A percentile compares a stretch with the other conserved stretches of the same genome.
Evolutionary conservation across 371 early-diverging fungal genomes (phyloP).

Genomic region (Saksenaea vasiformis): DNA sequence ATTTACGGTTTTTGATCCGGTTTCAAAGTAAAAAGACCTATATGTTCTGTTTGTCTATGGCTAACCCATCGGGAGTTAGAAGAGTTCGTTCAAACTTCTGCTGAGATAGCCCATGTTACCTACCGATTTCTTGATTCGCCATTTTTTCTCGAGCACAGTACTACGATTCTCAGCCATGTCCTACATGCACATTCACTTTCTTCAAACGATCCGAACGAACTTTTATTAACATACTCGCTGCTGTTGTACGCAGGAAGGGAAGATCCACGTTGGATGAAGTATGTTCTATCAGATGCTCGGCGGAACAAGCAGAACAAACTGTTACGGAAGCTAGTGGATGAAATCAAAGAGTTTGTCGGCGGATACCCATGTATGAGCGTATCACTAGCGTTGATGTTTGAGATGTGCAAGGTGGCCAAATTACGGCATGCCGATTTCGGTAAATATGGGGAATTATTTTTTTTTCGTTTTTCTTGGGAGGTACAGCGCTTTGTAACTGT

Average conservation of each 20-base stretch:
- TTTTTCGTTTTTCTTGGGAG: background rate
- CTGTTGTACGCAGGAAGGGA: slow-evolving; percentile 50
- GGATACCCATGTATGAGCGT: slow-evolving; percentile 31
- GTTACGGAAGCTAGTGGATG: slow-evolving; percentile 50
- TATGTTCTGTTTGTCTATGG: background rate
- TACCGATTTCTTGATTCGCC: slow-evolving; percentile 69
- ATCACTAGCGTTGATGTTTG: slow-evolving; percentile 66
- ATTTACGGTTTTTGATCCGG: slow-evolving; percentile 42
- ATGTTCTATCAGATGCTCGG: slow-evolving; percentile 33
- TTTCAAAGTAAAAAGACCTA: slow-evolving; percentile 28
- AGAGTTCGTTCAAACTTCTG: slow-evolving; percentile 48
- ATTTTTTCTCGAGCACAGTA: slow-evolving; percentile 61
- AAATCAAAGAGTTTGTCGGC: slow-evolving; percentile 45
- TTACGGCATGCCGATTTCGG: slow-evolving; percentile 64
- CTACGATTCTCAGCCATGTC: slow-evolving; percentile 57
- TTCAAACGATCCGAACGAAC: slow-evolving; percentile 27
- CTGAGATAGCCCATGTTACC: slow-evolving; percentile 58
- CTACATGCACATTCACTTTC: slow-evolving; percentile 49
- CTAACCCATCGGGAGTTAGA: slow-evolving; percentile 28
- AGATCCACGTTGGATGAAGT: slow-evolving; percentile 33
- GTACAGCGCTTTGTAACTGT: background rate
- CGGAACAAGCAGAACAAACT: slow-evolving; percentile 46
- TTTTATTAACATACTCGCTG: slow-evolving; percentile 49
- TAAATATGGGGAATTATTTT: slow-evolving; percentile 20
- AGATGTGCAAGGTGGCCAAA: slow-evolving; percentile 72